Percentiles rank a stretch among this genome's conserved stretches.
Evolutionary conservation across 805 yeast genomes (phyloP).

Genomic region (Candida koratica): DNA sequence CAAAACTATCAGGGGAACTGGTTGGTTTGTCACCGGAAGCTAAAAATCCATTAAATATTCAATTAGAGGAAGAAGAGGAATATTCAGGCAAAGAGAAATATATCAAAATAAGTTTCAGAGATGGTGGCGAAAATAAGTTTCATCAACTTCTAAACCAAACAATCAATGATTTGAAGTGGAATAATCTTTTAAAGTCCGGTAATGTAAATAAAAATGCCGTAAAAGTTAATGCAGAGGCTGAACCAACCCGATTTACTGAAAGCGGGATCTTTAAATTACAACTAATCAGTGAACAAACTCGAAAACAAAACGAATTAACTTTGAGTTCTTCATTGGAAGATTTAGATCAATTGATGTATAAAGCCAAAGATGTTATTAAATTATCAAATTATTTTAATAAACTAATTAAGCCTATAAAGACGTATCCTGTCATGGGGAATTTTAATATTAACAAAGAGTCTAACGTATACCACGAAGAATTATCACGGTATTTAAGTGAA

Average conservation of each 20-base stretch:
- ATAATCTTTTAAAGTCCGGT: slow-evolving; percentile 30
- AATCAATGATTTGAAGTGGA: slow-evolving; percentile 53
- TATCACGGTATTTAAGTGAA: slow-evolving; percentile 77
- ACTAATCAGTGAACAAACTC: slow-evolving; percentile 48
- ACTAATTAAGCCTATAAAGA: slow-evolving; percentile 14
- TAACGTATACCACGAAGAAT: slow-evolving; percentile 52
- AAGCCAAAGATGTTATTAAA: slow-evolving; percentile 67
- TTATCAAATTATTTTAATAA: slow-evolving; percentile 46
- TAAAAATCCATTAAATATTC: slow-evolving; percentile 17
- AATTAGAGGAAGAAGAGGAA: slow-evolving; percentile 30
- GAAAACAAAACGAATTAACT: slow-evolving; percentile 56
- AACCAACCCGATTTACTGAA: slow-evolving; percentile 1
- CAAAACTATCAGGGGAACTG: slow-evolving; percentile 13
- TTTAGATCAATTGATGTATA: slow-evolving; percentile 68
- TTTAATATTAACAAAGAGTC: slow-evolving; percentile 34
- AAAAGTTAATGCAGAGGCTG: slow-evolving; percentile 15
- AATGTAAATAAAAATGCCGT: slow-evolving; percentile 36
- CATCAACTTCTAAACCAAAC: slow-evolving; percentile 38
- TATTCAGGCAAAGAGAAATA: slow-evolving; percentile 28
- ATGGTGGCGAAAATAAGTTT: slow-evolving; percentile 59
- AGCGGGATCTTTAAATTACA: slow-evolving; percentile 74
- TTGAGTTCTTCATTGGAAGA: slow-evolving; percentile 71
- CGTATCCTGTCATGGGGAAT: slow-evolving; percentile 23
- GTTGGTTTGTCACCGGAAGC: slow-evolving; percentile 3
- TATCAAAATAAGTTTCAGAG: slow-evolving; percentile 71